These are phyloP conservation scores for Trametes meyenii DNA, from an alignment of 768 basidiomycete species.

Conservation along the genomic window DNA sequence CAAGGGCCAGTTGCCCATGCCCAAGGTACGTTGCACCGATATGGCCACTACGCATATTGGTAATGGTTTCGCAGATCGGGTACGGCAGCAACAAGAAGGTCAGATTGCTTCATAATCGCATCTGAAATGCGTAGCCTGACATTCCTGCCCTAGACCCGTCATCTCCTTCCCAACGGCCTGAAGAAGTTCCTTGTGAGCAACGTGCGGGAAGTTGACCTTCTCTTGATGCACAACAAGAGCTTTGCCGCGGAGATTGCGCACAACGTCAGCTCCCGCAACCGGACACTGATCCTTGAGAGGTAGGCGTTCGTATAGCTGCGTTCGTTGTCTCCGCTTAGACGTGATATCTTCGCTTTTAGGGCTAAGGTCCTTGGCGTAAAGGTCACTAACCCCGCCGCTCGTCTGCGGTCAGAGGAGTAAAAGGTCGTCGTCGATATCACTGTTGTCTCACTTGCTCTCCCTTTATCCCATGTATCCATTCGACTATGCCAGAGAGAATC, in stretches of 20 bases:
- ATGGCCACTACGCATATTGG: neutral
- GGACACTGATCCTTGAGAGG: slow-evolving; percentile 88
- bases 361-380: slow-evolving; percentile 88
- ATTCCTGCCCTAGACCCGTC: slow-evolving; percentile 67
- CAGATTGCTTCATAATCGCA: neutral
- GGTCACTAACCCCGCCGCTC: slow-evolving; percentile 91
- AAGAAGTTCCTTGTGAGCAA: slow-evolving; percentile 97
- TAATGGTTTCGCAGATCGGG: slow-evolving; percentile 55
- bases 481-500: slow-evolving; percentile 53
- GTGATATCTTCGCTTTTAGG: slow-evolving; percentile 41
- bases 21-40: slow-evolving; percentile 65
- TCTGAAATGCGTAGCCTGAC: neutral
- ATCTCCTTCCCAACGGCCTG: slow-evolving; percentile 92
- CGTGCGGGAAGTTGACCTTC: slow-evolving; percentile 89
- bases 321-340: neutral
- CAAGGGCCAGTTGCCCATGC: slow-evolving; percentile 97
- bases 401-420: slow-evolving; percentile 92
- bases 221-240: slow-evolving; percentile 97
- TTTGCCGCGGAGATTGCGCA: slow-evolving; percentile 97
- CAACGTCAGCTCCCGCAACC: slow-evolving; percentile 94
- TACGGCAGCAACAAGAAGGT: slow-evolving; percentile 90
- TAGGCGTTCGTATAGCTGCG: slow-evolving; percentile 33
- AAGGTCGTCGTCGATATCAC: slow-evolving; percentile 39
- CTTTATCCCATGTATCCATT: slow-evolving; percentile 53
- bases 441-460: slow-evolving; percentile 38